Percentiles rank a stretch among this genome's conserved stretches.
Conservation (phyloP, 768 basidiomycete species). For the Daedaleopsis nitida region DNA sequence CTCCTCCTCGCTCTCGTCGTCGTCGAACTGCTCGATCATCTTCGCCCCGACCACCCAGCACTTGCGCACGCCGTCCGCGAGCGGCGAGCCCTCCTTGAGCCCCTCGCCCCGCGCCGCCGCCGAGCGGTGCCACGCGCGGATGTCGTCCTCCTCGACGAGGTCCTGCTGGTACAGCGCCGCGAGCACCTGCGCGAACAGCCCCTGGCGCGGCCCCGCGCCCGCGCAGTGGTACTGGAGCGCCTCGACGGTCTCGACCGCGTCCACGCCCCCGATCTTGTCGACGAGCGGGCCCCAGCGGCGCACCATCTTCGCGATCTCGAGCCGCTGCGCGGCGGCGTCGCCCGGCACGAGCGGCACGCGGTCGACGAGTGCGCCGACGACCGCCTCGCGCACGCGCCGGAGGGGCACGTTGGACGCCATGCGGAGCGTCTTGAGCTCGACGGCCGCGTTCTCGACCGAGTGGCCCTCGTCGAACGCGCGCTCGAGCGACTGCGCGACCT, state of each 20-base stretch:
- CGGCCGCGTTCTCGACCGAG: slow-evolving; percentile 88
- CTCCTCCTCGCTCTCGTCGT: slow-evolving; percentile 59
- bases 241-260: slow-evolving; percentile 78
- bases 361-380: slow-evolving; percentile 82
- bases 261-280: slow-evolving; percentile 77
- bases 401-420: slow-evolving; percentile 96
- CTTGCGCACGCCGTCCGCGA: slow-evolving; percentile 58
- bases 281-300: slow-evolving; percentile 84
- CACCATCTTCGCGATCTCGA: slow-evolving; percentile 64
- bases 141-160: slow-evolving; percentile 86
- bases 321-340: slow-evolving; percentile 58
- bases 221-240: slow-evolving; percentile 78
- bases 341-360: slow-evolving; percentile 64
- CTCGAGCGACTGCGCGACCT: slow-evolving; percentile 83
- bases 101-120: slow-evolving; percentile 57
- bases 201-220: slow-evolving; percentile 52
- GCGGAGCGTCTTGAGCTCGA: slow-evolving; percentile 94
- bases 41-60: slow-evolving; percentile 70
- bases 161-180: slow-evolving; percentile 90
- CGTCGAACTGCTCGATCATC: slow-evolving; percentile 83
- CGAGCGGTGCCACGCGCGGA: slow-evolving; percentile 80
- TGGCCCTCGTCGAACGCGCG: slow-evolving; percentile 92
- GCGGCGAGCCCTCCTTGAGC: slow-evolving; percentile 38
- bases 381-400: slow-evolving; percentile 81
- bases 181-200: slow-evolving; percentile 83